Base-by-base conservation (phyloP, 306 rosid species). In the Cucumis melo region DNA sequence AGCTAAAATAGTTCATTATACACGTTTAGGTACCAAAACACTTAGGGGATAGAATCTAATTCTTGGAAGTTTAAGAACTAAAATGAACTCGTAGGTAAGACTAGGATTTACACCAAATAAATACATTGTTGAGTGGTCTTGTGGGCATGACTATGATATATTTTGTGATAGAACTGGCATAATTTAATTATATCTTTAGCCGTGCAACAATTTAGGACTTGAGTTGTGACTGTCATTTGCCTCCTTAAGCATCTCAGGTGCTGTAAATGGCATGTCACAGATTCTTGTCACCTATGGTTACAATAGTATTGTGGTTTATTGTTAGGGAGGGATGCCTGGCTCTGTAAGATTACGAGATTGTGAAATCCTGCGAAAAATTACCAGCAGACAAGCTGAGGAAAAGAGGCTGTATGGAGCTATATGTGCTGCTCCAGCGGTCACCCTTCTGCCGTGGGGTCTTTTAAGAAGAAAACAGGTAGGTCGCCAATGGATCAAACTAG, bases 321-420 rank as follows among this genome's bases (percentile, higher is more conserved):
- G 61, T 59, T 71, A 93, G 96, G 97, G 98, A 84, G 97, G 98
- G 81, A 93, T 93, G 97, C 98, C 98, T 38, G 98, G 98, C 42
- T 91, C 98, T 0, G 97, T 78, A 55, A 88, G 97, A 77, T 83
- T 94, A 74, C 88, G 97, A 80, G 98, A 94, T 84, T 86, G 91
- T 36, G 88, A 89, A 64, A 75, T 87, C 41, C 86, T 94, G 79
- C 79, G 79, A 74, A 79, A 82, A 80, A 91, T 91, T 41, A 94
- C 92, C 20, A 85, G 94, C 79, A 86, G 80, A 73, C 98, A 94
- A 71, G 97, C 96, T 17, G 91, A 90, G 78, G 88, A 87, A 78
- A 91, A 85, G 76, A 86, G 96, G 88, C 89, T 94, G 11, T 91
- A 84, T 57, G 98, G 97, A 81, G 98, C 98, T 60, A 94, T 91